These are phyloP conservation scores for Alternaria rosae DNA, from an alignment of 2,329 filamentous ascomycete species.

Conservation along the genomic window DNA sequence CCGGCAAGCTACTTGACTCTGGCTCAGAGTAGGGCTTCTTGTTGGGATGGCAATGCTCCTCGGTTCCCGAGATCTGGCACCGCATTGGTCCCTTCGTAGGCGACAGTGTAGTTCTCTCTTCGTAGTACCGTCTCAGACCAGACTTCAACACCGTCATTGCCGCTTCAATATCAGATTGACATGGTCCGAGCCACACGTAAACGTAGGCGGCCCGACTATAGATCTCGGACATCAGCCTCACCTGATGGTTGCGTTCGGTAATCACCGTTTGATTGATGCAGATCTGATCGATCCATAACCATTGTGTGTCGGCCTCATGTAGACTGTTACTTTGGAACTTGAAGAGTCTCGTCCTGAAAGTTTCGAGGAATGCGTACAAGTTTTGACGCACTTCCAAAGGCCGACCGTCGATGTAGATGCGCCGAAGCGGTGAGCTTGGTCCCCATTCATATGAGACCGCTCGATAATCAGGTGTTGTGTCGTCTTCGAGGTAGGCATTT, in stretches of 20 bases:
- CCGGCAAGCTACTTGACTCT: background rate
- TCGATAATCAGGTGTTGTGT: background rate
- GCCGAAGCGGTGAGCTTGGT: background rate
- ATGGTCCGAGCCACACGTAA: constrained; percentile 9
- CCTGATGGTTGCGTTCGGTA: constrained; percentile 8
- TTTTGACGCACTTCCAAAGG: background rate
- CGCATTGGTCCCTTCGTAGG: background rate
- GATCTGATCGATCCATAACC: constrained; percentile 3
- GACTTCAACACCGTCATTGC: background rate
- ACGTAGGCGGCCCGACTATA: constrained; percentile 2
- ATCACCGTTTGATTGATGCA: constrained; percentile 3
- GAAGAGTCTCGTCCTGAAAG: background rate
- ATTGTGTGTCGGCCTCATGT: constrained; percentile 3
- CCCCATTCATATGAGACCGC: background rate
- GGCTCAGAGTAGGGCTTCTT: background rate
- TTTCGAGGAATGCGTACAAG: background rate
- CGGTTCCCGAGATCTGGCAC: background rate
- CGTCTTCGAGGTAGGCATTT: background rate
- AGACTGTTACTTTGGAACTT: background rate
- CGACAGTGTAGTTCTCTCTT: background rate
- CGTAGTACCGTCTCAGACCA: background rate
- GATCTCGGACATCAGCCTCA: constrained; percentile 2
- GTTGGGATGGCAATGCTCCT: background rate
- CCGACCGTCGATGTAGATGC: background rate
- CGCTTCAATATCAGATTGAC: background rate